phyloP scores from a whole-genome alignment of 2,329 filamentous ascomycete species.

The Diaporthe amygdali region DNA sequence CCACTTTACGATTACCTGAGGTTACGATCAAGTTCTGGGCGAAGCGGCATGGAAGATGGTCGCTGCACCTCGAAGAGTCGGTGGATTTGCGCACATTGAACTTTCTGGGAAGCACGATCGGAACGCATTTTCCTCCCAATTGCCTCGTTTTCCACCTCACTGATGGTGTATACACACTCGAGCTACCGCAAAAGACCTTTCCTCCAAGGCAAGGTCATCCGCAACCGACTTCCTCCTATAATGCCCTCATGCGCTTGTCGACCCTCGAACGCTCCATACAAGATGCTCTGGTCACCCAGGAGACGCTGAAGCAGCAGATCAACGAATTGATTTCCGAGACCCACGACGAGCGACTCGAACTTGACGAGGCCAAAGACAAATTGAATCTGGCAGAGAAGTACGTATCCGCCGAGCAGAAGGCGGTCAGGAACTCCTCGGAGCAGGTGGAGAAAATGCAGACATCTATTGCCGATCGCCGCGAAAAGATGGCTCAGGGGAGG shows the following conservation, averaged over 20 bases:
- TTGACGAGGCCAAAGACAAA: constrained; percentile 55
- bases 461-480: constrained; percentile 68
- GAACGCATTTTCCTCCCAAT: constrained; percentile 79
- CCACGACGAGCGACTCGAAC: constrained; percentile 41
- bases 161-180: constrained; percentile 85
- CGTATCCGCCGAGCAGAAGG: constrained; percentile 68
- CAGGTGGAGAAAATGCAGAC: constrained; percentile 70
- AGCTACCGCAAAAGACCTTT: constrained; percentile 61
- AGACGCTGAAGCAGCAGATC: constrained; percentile 79
- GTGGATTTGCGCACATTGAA: constrained; percentile 76
- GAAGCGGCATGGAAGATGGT: constrained; percentile 58
- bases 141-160: constrained; percentile 84
- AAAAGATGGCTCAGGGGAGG: constrained; percentile 70
- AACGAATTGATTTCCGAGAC: constrained; percentile 58
- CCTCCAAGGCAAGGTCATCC: constrained; percentile 58
- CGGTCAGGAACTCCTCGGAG: constrained; percentile 65
- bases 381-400: constrained; percentile 55
- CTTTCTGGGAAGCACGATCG: constrained; percentile 75
- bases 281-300: constrained; percentile 81
- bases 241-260: constrained; percentile 83
- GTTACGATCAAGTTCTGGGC: constrained; percentile 79
- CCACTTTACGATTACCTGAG: constrained; percentile 68
- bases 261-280: constrained; percentile 91
- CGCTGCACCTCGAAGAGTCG: constrained; percentile 72
- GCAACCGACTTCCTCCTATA: constrained; percentile 78